Conservation (phyloP, 1,139 yeast species). For the Saccharomyces hybrid region DNA sequence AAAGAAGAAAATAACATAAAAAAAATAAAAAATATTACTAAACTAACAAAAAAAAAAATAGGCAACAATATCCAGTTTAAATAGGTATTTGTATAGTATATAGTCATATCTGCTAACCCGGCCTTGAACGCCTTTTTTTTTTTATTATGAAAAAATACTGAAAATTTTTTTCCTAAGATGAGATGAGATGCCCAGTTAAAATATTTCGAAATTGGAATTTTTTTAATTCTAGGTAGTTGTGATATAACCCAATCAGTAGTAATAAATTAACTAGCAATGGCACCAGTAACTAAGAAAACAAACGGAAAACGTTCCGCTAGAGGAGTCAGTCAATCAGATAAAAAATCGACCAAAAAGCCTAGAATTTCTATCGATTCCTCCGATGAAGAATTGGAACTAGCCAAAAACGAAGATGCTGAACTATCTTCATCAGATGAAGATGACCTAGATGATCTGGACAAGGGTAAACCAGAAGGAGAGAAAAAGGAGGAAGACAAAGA, state of each 20-base stretch:
- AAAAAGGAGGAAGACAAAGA: constrained; percentile 5
- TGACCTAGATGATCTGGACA: constrained; percentile 24
- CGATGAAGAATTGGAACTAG: constrained; percentile 24
- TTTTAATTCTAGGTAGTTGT: not conserved
- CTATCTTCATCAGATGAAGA: constrained; percentile 26
- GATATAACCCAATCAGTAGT: not conserved
- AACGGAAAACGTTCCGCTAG: constrained; percentile 15
- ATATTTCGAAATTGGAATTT: constrained; percentile 3
- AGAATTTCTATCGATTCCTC: constrained; percentile 28
- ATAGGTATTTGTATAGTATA: too few species aligned
- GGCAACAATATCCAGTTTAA: too few species aligned
- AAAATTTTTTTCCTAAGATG: constrained; percentile 3
- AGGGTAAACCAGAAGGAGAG: constrained; percentile 13
- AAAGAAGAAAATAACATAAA: not conserved
- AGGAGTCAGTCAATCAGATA: constrained; percentile 6
- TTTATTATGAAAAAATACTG: not conserved
- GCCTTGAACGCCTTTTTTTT: not conserved
- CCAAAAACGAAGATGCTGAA: constrained; percentile 29
- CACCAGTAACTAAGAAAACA: constrained; percentile 17
- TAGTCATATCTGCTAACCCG: not conserved
- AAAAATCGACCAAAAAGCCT: constrained; percentile 22
- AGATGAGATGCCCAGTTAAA: constrained; percentile 9
- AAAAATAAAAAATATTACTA: too few species aligned
- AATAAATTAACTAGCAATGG: constrained; percentile 13
- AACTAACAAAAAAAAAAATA: not conserved